Conservation (phyloP, 208 protist species). For the Crithidia bombi region DNA sequence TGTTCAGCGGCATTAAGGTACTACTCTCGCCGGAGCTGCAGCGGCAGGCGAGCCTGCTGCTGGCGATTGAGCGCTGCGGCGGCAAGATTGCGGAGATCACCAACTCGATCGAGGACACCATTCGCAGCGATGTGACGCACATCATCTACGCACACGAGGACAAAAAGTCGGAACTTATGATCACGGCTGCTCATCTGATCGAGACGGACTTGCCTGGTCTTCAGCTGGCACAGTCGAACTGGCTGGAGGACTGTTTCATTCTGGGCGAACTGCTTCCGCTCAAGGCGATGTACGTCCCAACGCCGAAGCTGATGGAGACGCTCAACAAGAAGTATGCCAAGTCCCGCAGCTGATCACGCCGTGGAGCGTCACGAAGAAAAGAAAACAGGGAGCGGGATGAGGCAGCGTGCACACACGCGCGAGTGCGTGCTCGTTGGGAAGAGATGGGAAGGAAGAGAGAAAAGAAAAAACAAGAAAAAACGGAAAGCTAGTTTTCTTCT, state of each 20-base stretch:
- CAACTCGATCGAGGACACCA: conserved; percentile 40
- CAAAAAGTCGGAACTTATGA: conserved; percentile 79
- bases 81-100: conserved; percentile 48
- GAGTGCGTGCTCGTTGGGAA: background rate
- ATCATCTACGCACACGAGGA: conserved; percentile 80
- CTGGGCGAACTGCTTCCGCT: conserved; percentile 77
- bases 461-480: too few species aligned
- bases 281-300: conserved; percentile 76
- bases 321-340: conserved; percentile 80
- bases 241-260: conserved; percentile 88
- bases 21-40: conserved; percentile 66
- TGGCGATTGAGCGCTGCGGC: conserved; percentile 67
- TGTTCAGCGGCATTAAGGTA: conserved; percentile 78
- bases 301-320: conserved; percentile 79
- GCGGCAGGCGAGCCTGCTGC: conserved; percentile 28
- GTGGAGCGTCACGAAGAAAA: background rate
- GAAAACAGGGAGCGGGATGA: background rate
- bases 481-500: too few species aligned
- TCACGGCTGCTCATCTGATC: conserved; percentile 56
- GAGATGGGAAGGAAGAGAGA: too few species aligned
- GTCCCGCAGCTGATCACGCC: conserved; percentile 7
- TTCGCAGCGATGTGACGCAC: conserved; percentile 70
- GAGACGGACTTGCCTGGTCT: conserved; percentile 62
- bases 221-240: conserved; percentile 68
- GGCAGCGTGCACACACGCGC: background rate